A percentile compares a stretch with the other conserved stretches of the same genome.
Conservation (phyloP, 257 asterid genomes). For the Solanum dulcamara region DNA sequence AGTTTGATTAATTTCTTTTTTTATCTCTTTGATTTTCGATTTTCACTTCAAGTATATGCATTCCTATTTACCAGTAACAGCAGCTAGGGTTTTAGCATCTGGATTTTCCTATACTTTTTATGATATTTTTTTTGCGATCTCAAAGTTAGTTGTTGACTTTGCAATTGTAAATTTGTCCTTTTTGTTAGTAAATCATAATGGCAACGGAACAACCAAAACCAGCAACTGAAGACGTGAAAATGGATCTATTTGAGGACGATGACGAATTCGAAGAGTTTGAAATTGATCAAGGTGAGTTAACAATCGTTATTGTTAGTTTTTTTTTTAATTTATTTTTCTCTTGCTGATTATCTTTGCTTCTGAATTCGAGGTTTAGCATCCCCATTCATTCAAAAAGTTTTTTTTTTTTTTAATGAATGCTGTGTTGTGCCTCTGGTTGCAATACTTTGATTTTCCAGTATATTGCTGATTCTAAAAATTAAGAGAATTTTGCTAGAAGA, state of each 20-base stretch:
- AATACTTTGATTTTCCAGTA: not conserved
- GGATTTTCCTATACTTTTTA: not conserved
- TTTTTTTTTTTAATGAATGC: not conserved
- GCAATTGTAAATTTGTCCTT: not conserved
- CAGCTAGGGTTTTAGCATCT: not conserved
- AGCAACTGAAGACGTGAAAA: slow-evolving; percentile 50
- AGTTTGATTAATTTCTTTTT: not conserved
- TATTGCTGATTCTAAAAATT: not conserved
- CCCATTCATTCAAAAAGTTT: too few relatives aligned
- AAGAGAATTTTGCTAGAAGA: not conserved
- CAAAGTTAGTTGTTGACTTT: not conserved
- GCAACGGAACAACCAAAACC: slow-evolving; percentile 64
- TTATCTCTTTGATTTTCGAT: not conserved
- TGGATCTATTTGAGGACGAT: slow-evolving; percentile 77
- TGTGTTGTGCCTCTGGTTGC: not conserved
- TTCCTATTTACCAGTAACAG: not conserved
- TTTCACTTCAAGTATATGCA: not conserved
- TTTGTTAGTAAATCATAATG: slow-evolving; percentile 17
- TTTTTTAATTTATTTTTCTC: not conserved
- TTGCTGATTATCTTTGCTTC: not conserved
- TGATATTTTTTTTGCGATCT: not conserved
- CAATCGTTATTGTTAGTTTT: not conserved
- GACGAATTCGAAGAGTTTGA: slow-evolving; percentile 87
- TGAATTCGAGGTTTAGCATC: not conserved
- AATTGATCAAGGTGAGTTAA: slow-evolving; percentile 41